Percentiles rank a stretch among this genome's conserved stretches.
phyloP scores from a whole-genome alignment of 495 filamentous ascomycete genomes.

The Daldinia bambusicola region DNA sequence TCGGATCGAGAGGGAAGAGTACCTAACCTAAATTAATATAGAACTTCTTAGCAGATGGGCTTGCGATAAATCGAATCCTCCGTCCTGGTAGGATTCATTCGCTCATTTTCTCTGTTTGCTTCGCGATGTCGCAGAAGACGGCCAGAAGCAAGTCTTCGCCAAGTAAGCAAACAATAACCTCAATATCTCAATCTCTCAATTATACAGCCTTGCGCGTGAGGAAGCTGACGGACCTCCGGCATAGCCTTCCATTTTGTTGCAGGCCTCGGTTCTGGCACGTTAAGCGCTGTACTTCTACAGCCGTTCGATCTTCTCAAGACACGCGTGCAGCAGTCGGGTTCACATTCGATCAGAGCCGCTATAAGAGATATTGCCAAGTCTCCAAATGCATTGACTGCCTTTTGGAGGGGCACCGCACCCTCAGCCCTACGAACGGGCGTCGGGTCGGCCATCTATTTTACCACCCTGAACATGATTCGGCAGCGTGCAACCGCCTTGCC shows the following conservation, averaged over 20 bases:
- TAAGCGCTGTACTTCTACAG: conserved; percentile 89
- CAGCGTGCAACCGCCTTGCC: conserved; percentile 69
- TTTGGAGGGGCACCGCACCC: conserved; percentile 95
- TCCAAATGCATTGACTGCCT: conserved; percentile 65
- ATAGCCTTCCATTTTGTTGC: conserved; percentile 84
- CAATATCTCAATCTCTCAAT: neutral
- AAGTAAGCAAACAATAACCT: conserved; percentile 40
- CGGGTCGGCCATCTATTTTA: conserved; percentile 95
- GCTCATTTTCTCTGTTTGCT: conserved; percentile 8
- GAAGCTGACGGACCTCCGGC: conserved; percentile 16
- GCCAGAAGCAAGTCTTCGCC: conserved; percentile 40
- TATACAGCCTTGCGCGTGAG: neutral
- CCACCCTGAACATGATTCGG: conserved; percentile 82
- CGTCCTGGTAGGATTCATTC: conserved; percentile 31
- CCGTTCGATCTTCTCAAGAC: conserved; percentile 97
- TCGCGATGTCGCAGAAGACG: conserved; percentile 44
- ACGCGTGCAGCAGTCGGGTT: conserved; percentile 83
- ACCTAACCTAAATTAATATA: too few species aligned
- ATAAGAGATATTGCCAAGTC: conserved; percentile 74
- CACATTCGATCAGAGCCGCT: conserved; percentile 71
- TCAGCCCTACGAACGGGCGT: conserved; percentile 91
- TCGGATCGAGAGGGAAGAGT: conserved; percentile 24
- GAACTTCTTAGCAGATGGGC: conserved; percentile 28
- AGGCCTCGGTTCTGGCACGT: conserved; percentile 85
- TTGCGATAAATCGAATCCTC: conserved; percentile 31